Conservation (phyloP, 2,329 filamentous ascomycete genomes). For the Botryotinia convoluta region DNA sequence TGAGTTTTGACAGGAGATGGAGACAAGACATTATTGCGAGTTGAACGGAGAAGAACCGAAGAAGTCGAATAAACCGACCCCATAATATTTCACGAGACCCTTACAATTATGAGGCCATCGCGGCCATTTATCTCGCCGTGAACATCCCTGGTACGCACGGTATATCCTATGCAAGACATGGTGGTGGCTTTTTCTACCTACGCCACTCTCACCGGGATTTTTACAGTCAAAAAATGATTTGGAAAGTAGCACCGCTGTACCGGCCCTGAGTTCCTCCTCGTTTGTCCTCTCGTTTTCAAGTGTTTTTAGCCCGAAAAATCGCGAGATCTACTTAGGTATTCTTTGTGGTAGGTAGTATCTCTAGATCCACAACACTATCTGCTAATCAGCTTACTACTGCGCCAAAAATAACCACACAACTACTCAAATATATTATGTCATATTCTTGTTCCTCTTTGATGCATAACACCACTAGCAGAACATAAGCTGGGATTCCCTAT, state of each 20-base stretch:
- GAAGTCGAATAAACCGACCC: conserved; percentile 2
- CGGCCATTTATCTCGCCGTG: conserved; percentile 7
- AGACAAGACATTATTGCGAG: background rate
- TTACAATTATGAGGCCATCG: conserved; percentile 5
- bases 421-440: conserved; percentile 1
- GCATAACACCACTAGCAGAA: conserved; percentile 1
- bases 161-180: conserved; percentile 16
- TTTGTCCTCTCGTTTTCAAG: background rate
- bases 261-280: background rate
- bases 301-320: background rate
- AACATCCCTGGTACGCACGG: conserved; percentile 13
- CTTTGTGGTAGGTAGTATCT: background rate
- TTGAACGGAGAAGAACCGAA: conserved; percentile 13
- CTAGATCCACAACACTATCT: background rate
- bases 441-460: background rate
- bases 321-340: background rate
- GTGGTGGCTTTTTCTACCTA: background rate
- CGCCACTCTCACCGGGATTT: background rate
- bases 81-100: background rate
- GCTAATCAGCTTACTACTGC: conserved; percentile 2
- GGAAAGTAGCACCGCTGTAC: background rate
- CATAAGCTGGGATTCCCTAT: conserved; percentile 12
- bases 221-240: background rate
- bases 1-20: background rate
- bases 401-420: conserved; percentile 12